These are phyloP conservation scores for Raffaelea arxii DNA, from an alignment of 2,329 filamentous ascomycete genomes.

Conservation along the genomic window DNA sequence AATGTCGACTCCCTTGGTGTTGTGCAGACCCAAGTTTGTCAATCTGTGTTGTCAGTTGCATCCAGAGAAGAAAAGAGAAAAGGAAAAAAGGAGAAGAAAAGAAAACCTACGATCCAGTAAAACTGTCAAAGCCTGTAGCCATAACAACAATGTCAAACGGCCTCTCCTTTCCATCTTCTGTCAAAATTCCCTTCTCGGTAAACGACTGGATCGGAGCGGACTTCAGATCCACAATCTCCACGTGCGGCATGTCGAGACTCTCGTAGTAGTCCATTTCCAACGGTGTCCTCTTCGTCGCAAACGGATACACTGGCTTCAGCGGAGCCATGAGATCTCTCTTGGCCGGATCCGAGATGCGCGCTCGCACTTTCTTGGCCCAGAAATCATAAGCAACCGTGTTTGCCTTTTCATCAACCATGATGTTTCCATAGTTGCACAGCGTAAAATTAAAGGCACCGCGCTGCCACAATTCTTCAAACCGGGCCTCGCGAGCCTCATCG, in stretches of 20 bases:
- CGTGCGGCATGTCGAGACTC: constrained; percentile 32
- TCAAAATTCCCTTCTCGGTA: constrained; percentile 26
- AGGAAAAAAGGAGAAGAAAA: no score
- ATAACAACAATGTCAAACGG: constrained; percentile 26
- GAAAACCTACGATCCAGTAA: no score
- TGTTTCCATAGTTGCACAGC: constrained; percentile 13
- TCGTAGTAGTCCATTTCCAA: constrained; percentile 42
- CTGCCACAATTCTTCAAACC: constrained; percentile 32
- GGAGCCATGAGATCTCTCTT: constrained; percentile 28
- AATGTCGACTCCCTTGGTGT: constrained; percentile 18
- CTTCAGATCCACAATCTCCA: constrained; percentile 34
- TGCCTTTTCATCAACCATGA: constrained; percentile 17
- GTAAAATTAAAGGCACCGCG: constrained; percentile 10
- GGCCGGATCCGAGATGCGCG: constrained; percentile 22
- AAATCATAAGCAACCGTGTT: constrained; percentile 21
- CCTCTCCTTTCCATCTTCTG: constrained; percentile 24
- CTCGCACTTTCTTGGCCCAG: constrained; percentile 24
- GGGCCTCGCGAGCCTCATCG: constrained; percentile 30
- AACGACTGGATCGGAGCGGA: constrained; percentile 30
- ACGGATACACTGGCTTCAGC: constrained; percentile 30
- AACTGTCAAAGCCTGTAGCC: constrained; percentile 24
- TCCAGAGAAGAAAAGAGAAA: no score
- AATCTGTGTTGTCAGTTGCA: no score
- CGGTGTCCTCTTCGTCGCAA: constrained; percentile 34
- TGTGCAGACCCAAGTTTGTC: constrained; percentile 18